Conservation (phyloP, 768 basidiomycete genomes). For the Tulasnella sp. region DNA sequence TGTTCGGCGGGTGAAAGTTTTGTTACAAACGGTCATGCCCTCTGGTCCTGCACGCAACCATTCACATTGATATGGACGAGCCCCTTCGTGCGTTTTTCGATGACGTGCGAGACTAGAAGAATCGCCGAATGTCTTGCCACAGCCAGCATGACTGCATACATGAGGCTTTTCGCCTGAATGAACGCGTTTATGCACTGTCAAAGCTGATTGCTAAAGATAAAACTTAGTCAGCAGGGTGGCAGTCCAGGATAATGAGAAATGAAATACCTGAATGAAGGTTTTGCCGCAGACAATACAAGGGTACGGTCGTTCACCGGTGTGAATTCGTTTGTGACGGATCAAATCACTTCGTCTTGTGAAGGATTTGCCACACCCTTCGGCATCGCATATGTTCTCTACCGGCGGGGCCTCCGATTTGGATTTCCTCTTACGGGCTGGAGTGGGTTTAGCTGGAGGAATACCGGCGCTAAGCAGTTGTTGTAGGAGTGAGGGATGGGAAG, state of each 20-base stretch:
- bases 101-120: conserved; percentile 87
- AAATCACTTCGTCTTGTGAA: conserved; percentile 78
- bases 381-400: not conserved
- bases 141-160: conserved; percentile 77
- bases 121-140: conserved; percentile 78
- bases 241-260: conserved; percentile 10
- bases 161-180: conserved; percentile 93
- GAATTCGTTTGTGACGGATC: conserved; percentile 74
- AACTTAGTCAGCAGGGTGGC: not conserved
- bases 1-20: conserved; percentile 77
- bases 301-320: conserved; percentile 82
- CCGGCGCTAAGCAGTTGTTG: conserved; percentile 7
- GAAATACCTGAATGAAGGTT: conserved; percentile 83
- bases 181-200: conserved; percentile 78
- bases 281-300: conserved; percentile 63
- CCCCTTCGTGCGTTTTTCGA: conserved; percentile 68
- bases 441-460: not conserved
- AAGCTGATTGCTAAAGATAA: conserved; percentile 57
- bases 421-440: not conserved
- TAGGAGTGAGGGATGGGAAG: not conserved
- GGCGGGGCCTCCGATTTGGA: not conserved
- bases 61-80: conserved; percentile 69
- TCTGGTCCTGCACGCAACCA: conserved; percentile 43
- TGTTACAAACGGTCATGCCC: conserved; percentile 39
- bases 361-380: conserved; percentile 59